These are phyloP conservation scores for Marasmius oreades DNA, from an alignment of 1,284 basidiomycete genomes.

Conservation along the genomic window DNA sequence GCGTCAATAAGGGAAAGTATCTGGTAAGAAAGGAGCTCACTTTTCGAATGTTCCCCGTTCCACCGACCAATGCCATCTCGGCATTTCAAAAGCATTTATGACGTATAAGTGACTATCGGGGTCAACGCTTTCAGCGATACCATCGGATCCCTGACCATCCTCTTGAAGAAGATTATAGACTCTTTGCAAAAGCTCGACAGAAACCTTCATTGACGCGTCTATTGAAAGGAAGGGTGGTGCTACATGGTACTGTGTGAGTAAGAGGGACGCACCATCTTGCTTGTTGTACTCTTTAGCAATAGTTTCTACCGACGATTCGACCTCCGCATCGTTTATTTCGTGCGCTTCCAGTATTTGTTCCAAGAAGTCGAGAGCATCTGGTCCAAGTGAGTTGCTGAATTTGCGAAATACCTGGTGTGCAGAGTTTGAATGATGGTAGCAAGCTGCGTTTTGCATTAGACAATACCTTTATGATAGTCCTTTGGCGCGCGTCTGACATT, in stretches of 20 bases:
- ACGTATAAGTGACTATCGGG: conserved; percentile 84
- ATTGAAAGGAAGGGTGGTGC: conserved; percentile 2
- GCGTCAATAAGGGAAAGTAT: conserved; percentile 1
- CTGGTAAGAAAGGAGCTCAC: conserved; percentile 37
- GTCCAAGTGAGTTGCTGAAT: conserved; percentile 79
- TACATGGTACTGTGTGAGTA: conserved; percentile 9
- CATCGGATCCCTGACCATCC: conserved; percentile 55
- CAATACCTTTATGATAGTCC: conserved; percentile 61
- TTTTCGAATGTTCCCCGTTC: conserved; percentile 84
- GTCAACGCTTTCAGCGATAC: conserved; percentile 67
- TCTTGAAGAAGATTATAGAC: conserved; percentile 84
- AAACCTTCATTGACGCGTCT: conserved; percentile 83
- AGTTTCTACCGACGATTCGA: conserved; percentile 77
- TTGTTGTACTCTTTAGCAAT: conserved; percentile 89
- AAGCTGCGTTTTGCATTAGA: background rate
- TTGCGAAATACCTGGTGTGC: conserved; percentile 68
- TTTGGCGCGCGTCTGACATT: conserved; percentile 50
- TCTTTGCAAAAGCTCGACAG: conserved; percentile 65
- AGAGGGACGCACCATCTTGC: conserved; percentile 69
- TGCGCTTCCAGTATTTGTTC: conserved; percentile 67
- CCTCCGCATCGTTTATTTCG: conserved; percentile 67
- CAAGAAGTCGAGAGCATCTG: conserved; percentile 66
- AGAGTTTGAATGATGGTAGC: background rate
- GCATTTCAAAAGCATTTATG: conserved; percentile 93
- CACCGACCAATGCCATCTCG: conserved; percentile 84